Base-by-base conservation (phyloP, 768 basidiomycete species). In the Pleurotus sapidus region DNA sequence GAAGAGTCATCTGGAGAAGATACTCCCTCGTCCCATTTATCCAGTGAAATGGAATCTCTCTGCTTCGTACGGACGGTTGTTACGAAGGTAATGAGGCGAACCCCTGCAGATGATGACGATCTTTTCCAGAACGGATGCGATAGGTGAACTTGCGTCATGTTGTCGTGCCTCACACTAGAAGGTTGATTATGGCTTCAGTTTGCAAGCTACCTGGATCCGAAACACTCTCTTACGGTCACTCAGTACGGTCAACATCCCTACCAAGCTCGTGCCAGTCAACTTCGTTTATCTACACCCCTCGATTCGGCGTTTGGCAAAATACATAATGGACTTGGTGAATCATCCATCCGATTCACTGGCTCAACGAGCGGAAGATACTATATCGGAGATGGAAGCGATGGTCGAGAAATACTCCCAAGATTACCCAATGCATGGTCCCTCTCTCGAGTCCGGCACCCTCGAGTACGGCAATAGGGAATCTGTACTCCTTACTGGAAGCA, bases 41-140 rank as follows among this genome's bases (percentile, higher is more conserved):
- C 72, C 69, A 65, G 61, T 8, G 27, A 57, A 3, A 49, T 49
- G 1, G 56, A 59, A n/a, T 64, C 64, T 5, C 46, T 65, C 2
- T 62, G 60, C 0, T 77, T 73, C 57, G 71, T 76, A 3, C 62
- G 70, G 8, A 55, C 55, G 15, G 68, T 71, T 9, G 70, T 80
- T n/a, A 39, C 59, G 17, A 69, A 65, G n/a, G 69, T 78, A 7
- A 49, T 79, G 60, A 47, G 49, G 5, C 46, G 43, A 2, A 38
- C 54, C 1, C 48, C 74, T 11, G 48, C 51, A 1, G 74, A 75
- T 46, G 60, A 64, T 1, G 71, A 69, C 17, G 74, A 77, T 46
- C 49, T 80, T 23, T 78, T 78, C 58, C 68, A 70, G 46, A 60
- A 71, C 38, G 76, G 78, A 5, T 74, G 74, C 54, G 77, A 77